Evolutionary conservation across 2,329 filamentous ascomycete genomes (phyloP).

Genomic region (Juglanconis oblonga): DNA sequence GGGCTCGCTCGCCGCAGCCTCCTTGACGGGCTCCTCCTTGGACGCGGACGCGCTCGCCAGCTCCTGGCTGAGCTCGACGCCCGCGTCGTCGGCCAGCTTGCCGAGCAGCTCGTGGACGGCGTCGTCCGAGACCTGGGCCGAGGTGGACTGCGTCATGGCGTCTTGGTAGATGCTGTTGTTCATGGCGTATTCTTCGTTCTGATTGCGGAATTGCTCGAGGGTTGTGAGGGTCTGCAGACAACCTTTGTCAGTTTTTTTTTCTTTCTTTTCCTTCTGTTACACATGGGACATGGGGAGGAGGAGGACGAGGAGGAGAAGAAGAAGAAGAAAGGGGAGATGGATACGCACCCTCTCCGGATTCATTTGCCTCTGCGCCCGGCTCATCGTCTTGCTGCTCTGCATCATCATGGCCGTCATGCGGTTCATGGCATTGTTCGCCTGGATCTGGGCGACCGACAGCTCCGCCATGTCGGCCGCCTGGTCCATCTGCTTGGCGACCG

Average conservation of each 20-base stretch:
- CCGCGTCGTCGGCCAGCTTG: conserved; percentile 84
- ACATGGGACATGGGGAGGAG: not conserved
- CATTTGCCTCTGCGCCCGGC: conserved; percentile 53
- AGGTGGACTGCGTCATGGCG: conserved; percentile 74
- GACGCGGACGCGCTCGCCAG: conserved; percentile 57
- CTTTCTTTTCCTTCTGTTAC: not conserved
- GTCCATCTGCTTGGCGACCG: conserved; percentile 61
- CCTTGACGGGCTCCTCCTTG: conserved; percentile 52
- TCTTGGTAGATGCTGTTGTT: conserved; percentile 78
- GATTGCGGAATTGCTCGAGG: conserved; percentile 58
- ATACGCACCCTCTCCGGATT: conserved; percentile 53
- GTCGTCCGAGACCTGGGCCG: conserved; percentile 72
- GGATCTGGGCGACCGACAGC: conserved; percentile 57
- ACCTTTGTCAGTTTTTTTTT: not conserved
- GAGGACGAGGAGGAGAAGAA: not conserved
- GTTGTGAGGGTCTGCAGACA: conserved; percentile 51
- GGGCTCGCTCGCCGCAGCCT: conserved; percentile 59
- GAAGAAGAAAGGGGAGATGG: not conserved
- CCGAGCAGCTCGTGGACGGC: conserved; percentile 83
- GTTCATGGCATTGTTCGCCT: conserved; percentile 64
- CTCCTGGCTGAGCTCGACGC: conserved; percentile 76
- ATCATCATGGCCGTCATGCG: conserved; percentile 64
- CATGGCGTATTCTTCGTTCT: conserved; percentile 64
- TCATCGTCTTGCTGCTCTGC: conserved; percentile 57
- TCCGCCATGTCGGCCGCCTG: conserved; percentile 64